Evolutionary conservation across 257 asterid genomes (phyloP).

Genomic region (Plantago ovata): DNA sequence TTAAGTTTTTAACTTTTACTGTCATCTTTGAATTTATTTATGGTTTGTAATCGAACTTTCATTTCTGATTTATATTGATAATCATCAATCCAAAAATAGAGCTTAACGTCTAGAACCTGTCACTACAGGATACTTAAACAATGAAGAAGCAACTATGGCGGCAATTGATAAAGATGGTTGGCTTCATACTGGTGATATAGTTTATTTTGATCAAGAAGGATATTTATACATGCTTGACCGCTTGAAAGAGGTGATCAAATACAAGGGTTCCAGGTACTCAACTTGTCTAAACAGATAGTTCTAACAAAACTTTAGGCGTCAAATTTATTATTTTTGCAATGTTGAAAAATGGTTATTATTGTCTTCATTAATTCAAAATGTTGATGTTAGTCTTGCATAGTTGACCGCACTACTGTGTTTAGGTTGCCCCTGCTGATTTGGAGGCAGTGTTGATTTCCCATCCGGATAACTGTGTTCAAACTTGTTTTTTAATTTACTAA

Average conservation of each 20-base stretch:
- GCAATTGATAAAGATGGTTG: slow-evolving; percentile 68
- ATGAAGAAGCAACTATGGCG: slow-evolving; percentile 48
- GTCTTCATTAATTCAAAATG: background rate
- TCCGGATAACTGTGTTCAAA: no score
- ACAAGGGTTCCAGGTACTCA: slow-evolving; percentile 83
- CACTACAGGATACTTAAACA: slow-evolving; percentile 60
- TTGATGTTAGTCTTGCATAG: background rate
- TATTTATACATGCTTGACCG: slow-evolving; percentile 68
- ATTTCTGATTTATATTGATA: background rate
- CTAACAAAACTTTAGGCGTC: background rate
- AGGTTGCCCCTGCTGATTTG: slow-evolving; percentile 94
- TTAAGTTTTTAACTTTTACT: no score
- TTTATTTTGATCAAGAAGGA: slow-evolving; percentile 71
- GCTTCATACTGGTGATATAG: slow-evolving; percentile 88
- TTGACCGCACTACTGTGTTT: slow-evolving; percentile 17
- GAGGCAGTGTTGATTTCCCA: slow-evolving; percentile 61
- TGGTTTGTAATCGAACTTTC: no score
- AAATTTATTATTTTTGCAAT: background rate
- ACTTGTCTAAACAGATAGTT: slow-evolving; percentile 2
- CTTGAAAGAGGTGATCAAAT: slow-evolving; percentile 81
- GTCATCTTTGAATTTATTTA: no score
- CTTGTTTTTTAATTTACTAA: no score
- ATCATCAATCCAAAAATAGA: background rate
- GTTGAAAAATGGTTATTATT: background rate
- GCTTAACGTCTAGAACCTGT: slow-evolving; percentile 14